Conservation (phyloP, 192 early-diverging fungal species). For the Linnemannia zychae region DNA sequence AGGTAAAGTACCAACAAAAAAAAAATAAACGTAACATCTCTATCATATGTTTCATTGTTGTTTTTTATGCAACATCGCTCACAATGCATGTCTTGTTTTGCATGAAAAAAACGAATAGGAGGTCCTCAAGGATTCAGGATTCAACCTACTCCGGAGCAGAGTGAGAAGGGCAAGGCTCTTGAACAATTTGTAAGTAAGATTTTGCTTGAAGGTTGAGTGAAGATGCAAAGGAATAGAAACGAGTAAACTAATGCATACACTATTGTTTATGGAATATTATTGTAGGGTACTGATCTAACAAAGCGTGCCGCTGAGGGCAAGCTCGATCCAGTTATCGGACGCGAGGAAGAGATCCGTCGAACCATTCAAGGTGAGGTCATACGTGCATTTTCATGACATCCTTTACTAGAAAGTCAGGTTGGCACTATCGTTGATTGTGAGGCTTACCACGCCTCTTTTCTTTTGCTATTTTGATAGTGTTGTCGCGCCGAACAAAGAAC, state of each 20-base stretch:
- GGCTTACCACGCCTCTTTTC: too few relatives aligned
- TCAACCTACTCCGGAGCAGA: conserved; percentile 43
- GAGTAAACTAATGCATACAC: not conserved
- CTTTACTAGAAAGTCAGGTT: too few relatives aligned
- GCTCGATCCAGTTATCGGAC: conserved; percentile 85
- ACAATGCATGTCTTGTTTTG: not conserved
- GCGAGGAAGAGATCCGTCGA: conserved; percentile 82
- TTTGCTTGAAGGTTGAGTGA: not conserved
- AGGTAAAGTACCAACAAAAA: conserved; percentile 14
- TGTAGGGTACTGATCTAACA: conserved; percentile 78
- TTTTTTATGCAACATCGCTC: too few relatives aligned
- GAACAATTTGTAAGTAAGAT: conserved; percentile 53
- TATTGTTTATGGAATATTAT: not conserved
- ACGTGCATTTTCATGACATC: too few relatives aligned
- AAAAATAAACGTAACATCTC: too few relatives aligned
- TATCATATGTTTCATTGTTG: too few relatives aligned
- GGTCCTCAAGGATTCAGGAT: conserved; percentile 53
- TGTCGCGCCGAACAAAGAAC: conserved; percentile 85
- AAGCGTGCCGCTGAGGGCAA: conserved; percentile 81
- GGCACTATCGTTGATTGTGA: not conserved
- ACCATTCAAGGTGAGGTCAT: conserved; percentile 75
- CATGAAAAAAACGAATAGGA: conserved; percentile 3
- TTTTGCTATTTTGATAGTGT: too few relatives aligned
- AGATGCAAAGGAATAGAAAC: too few relatives aligned
- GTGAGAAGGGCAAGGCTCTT: conserved; percentile 52